These are phyloP conservation scores for Castanea mollissima DNA, from an alignment of 306 rosid genomes.

Conservation along the genomic window DNA sequence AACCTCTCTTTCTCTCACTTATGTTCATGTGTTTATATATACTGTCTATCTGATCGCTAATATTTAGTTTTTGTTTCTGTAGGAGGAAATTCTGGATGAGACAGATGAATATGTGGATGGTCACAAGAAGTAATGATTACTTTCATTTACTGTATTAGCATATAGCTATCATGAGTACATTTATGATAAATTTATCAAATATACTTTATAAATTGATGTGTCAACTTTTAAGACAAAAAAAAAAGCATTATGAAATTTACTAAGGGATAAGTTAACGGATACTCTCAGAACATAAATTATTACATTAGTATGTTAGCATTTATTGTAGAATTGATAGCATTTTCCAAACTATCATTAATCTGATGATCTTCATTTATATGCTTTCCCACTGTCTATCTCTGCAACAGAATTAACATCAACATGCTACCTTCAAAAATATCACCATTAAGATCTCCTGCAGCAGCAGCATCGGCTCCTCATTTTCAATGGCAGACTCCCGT, in stretches of 20 bases:
- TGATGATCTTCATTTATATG: background rate
- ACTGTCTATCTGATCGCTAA: background rate
- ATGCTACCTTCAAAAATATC: conserved; percentile 40
- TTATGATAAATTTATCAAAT: no score
- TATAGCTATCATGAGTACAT: no score
- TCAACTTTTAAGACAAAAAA: no score
- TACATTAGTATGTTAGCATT: no score
- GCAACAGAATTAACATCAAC: conserved; percentile 61
- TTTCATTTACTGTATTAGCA: background rate
- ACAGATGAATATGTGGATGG: conserved; percentile 66
- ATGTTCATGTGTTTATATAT: background rate
- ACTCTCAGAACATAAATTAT: no score
- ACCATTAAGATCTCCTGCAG: conserved; percentile 48
- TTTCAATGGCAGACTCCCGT: conserved; percentile 27
- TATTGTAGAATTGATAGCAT: no score
- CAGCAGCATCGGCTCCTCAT: conserved; percentile 28
- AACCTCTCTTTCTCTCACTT: no score
- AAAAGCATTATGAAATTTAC: no score
- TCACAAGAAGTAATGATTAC: conserved; percentile 52
- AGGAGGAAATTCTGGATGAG: conserved; percentile 82
- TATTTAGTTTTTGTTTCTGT: background rate
- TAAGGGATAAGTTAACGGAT: no score
- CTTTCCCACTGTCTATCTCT: background rate
- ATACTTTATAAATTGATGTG: no score
- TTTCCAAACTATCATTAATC: background rate